phyloP scores from a whole-genome alignment of 176 grass and related monocot species.

The Cenchrus fungigraminus region DNA sequence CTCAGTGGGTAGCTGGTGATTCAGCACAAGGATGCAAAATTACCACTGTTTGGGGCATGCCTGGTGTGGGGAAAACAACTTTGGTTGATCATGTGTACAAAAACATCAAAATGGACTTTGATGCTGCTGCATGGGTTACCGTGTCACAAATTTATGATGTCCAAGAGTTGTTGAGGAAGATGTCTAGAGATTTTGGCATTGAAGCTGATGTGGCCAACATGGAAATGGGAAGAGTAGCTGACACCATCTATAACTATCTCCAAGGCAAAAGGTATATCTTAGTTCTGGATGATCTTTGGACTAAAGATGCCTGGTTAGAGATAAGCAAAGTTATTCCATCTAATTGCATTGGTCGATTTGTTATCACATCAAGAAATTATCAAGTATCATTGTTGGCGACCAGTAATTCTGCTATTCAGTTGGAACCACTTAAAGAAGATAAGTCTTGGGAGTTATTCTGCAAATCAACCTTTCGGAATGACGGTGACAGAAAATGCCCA shows the following conservation, averaged over 20 bases:
- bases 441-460: too few relatives aligned
- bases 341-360: background rate
- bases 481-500: too few relatives aligned
- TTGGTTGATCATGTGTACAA: too few relatives aligned
- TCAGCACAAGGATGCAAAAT: too few relatives aligned
- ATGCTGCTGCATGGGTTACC: conserved; percentile 11
- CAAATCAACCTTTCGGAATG: too few relatives aligned
- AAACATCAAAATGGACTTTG: background rate
- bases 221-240: background rate
- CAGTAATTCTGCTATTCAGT: background rate
- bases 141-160: conserved; percentile 5
- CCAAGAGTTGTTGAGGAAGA: background rate
- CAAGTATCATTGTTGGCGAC: conserved; percentile 5
- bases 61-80: too few relatives aligned
- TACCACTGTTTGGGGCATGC: too few relatives aligned
- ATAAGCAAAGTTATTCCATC: background rate
- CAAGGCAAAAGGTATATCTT: conserved; percentile 23
- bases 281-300: conserved; percentile 32
- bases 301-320: background rate
- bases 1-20: too few relatives aligned
- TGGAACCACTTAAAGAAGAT: background rate
- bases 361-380: conserved; percentile 19
- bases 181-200: background rate
- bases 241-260: background rate
- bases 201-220: background rate